A percentile compares a stretch with the other conserved stretches of the same genome.
These are phyloP conservation scores for Magnolia changhungtana DNA, from an alignment of 164 flowering plant genomes.

Conservation along the genomic window DNA sequence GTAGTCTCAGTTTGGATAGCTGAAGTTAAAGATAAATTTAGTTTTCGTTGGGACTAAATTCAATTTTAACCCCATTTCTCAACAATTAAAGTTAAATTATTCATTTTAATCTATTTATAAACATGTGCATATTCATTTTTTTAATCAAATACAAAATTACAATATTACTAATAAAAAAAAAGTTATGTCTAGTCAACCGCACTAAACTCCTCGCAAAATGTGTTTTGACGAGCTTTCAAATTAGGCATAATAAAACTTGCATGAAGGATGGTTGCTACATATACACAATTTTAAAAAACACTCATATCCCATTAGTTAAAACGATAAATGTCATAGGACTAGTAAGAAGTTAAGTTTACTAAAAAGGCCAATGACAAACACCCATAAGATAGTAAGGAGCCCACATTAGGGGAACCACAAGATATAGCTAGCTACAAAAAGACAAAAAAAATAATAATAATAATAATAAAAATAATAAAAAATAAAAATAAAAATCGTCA, in stretches of 20 bases:
- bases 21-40: too few species aligned
- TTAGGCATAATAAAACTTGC: constrained; percentile 98
- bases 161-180: too few species aligned
- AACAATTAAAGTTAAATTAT: too few species aligned
- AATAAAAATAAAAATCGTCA: neutral
- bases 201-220: constrained; percentile 94
- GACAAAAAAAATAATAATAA: neutral
- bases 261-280: constrained; percentile 77
- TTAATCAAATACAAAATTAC: too few species aligned
- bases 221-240: constrained; percentile 89
- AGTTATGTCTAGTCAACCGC: constrained; percentile 34
- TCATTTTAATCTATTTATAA: too few species aligned
- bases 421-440: constrained; percentile 57
- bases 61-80: too few species aligned
- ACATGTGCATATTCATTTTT: too few species aligned
- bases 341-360: constrained; percentile 35
- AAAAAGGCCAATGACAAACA: constrained; percentile 77
- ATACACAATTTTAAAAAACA: neutral
- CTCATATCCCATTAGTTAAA: neutral
- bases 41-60: too few species aligned
- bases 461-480: too few species aligned
- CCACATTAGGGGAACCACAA: constrained; percentile 92
- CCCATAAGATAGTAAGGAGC: too few species aligned
- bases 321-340: neutral
- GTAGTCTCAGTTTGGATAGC: too few species aligned